Evolutionary conservation across 192 early-diverging fungal species (phyloP).

Genomic region (Coemansia sp.): DNA sequence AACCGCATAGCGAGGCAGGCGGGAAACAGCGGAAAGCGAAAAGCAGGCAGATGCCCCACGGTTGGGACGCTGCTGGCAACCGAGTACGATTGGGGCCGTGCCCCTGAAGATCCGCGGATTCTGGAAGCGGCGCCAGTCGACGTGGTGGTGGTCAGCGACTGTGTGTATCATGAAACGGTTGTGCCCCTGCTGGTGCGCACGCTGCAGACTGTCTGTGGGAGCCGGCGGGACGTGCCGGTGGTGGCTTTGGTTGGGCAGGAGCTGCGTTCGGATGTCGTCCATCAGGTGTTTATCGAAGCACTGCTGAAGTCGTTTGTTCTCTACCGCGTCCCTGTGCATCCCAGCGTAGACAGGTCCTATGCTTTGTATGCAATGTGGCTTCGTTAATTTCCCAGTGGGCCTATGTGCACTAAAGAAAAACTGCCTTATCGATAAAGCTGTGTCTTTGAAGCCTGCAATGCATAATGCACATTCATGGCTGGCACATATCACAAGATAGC

Average conservation of each 20-base stretch:
- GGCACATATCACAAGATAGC: too few relatives aligned
- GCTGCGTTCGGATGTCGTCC: constrained; percentile 49
- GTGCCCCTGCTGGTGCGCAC: constrained; percentile 30
- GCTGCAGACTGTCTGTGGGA: constrained; percentile 24
- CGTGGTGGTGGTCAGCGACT: constrained; percentile 45
- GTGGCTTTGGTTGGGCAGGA: constrained; percentile 46
- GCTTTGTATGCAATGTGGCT: constrained; percentile 41
- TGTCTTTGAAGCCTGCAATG: too few relatives aligned
- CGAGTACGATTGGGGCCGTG: constrained; percentile 35
- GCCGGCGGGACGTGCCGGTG: constrained; percentile 9
- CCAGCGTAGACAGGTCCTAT: constrained; percentile 11
- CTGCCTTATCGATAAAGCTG: too few relatives aligned
- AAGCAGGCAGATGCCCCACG: not conserved
- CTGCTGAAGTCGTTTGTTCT: constrained; percentile 30
- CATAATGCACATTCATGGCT: too few relatives aligned
- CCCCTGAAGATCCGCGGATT: constrained; percentile 24
- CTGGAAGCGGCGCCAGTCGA: constrained; percentile 19
- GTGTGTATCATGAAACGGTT: constrained; percentile 45
- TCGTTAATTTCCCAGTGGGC: not conserved
- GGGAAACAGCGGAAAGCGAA: not conserved
- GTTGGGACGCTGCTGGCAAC: constrained; percentile 10
- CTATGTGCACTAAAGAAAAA: too few relatives aligned
- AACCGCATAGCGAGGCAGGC: not conserved
- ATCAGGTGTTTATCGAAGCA: constrained; percentile 32
- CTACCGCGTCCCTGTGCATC: constrained; percentile 29